phyloP scores from a whole-genome alignment of 495 filamentous ascomycete species.

The Letharia lupina region DNA sequence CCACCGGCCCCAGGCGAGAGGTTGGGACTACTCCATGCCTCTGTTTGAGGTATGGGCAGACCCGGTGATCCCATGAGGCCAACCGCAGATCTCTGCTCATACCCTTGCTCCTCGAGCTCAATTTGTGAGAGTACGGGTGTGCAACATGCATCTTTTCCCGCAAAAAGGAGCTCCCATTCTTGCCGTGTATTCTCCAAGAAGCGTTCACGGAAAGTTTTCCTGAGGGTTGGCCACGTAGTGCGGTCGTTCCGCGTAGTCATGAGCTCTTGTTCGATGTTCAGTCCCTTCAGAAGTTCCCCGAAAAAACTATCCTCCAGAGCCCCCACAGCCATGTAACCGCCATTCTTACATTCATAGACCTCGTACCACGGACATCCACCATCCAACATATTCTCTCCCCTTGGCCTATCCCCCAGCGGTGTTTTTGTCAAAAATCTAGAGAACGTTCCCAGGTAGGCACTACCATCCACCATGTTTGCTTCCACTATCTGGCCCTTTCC shows the following conservation, averaged over 20 bases:
- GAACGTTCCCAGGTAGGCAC: conserved; percentile 67
- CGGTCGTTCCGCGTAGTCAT: conserved; percentile 47
- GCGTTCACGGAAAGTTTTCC: conserved; percentile 46
- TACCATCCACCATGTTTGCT: conserved; percentile 93
- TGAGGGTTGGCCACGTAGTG: conserved; percentile 56
- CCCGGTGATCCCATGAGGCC: conserved; percentile 58
- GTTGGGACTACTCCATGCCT: conserved; percentile 53
- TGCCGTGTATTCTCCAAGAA: conserved; percentile 67
- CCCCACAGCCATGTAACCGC: conserved; percentile 82
- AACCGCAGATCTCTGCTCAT: conserved; percentile 70
- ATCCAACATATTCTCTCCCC: conserved; percentile 75
- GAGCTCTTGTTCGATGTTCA: conserved; percentile 43
- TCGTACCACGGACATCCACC: conserved; percentile 82
- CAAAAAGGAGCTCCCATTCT: conserved; percentile 82
- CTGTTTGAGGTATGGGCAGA: conserved; percentile 44
- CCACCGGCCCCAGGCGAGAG: conserved; percentile 63
- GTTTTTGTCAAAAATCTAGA: conserved; percentile 54
- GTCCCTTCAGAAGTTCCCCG: conserved; percentile 51
- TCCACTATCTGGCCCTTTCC: conserved; percentile 83
- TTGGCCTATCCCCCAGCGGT: conserved; percentile 47
- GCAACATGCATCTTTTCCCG: conserved; percentile 85
- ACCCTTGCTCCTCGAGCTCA: conserved; percentile 60
- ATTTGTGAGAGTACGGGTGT: conserved; percentile 70
- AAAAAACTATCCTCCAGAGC: conserved; percentile 87
- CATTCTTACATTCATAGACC: conserved; percentile 74